phyloP scores from a whole-genome alignment of 352 stramenopile genomes.

The Phytophthora fragariaefolia region DNA sequence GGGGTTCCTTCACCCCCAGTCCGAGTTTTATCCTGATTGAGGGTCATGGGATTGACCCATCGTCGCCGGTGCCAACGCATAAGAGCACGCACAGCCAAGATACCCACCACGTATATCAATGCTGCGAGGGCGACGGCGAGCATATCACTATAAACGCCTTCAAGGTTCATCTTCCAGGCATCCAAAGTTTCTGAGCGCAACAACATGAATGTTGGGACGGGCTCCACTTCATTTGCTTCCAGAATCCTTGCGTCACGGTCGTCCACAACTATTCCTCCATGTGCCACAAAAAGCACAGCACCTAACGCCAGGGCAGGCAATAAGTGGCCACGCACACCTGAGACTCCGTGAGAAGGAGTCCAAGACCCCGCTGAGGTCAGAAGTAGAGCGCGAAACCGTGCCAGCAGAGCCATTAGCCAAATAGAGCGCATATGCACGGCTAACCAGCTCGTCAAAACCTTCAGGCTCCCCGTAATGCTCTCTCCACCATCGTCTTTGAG shows the following conservation, averaged over 20 bases:
- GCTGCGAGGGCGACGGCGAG: conserved; percentile 50
- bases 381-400: conserved; percentile 50
- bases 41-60: conserved; percentile 24
- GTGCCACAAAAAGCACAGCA: conserved; percentile 47
- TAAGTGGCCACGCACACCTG: conserved; percentile 48
- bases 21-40: conserved; percentile 25
- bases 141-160: conserved; percentile 59
- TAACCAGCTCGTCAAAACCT: conserved; percentile 43
- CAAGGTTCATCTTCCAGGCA: conserved; percentile 66
- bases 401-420: conserved; percentile 54
- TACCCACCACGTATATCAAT: conserved; percentile 42
- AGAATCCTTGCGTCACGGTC: conserved; percentile 55
- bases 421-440: conserved; percentile 59
- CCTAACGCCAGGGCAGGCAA: conserved; percentile 43
- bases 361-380: conserved; percentile 56
- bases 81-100: conserved; percentile 32
- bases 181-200: conserved; percentile 60
- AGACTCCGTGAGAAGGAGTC: conserved; percentile 54
- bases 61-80: conserved; percentile 31
- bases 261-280: conserved; percentile 39
- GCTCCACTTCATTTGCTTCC: conserved; percentile 62
- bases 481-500: conserved; percentile 51
- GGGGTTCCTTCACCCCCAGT: conserved; percentile 21
- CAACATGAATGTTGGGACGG: conserved; percentile 60
- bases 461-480: conserved; percentile 42